phyloP scores from a whole-genome alignment of 306 rosid species.

The Bauhinia variegata region DNA sequence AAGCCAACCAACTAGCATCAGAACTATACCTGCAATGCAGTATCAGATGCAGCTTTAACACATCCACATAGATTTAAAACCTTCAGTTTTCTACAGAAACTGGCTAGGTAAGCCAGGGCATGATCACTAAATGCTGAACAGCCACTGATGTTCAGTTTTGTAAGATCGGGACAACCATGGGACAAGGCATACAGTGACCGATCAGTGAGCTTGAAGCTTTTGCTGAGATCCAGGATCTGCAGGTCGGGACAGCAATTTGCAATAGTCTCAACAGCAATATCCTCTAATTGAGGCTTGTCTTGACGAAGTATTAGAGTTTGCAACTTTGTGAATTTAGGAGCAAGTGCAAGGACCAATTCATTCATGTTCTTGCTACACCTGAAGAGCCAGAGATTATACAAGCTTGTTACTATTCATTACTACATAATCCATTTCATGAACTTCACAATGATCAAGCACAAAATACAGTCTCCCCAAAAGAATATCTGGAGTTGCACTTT shows the following conservation, averaged over 20 bases:
- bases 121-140: conserved; percentile 76
- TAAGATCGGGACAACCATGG: conserved; percentile 72
- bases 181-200: conserved; percentile 71
- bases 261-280: conserved; percentile 70
- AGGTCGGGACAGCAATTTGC: conserved; percentile 74
- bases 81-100: conserved; percentile 71
- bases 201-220: conserved; percentile 89
- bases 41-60: conserved; percentile 72
- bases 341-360: conserved; percentile 74
- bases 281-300: conserved; percentile 83
- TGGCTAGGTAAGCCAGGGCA: conserved; percentile 76
- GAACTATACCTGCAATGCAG: conserved; percentile 72
- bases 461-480: background rate
- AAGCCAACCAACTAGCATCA: background rate
- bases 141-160: conserved; percentile 79
- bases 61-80: conserved; percentile 91
- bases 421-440: background rate
- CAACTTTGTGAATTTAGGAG: conserved; percentile 77
- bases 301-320: conserved; percentile 84
- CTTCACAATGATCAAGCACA: conserved; percentile 12
- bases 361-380: conserved; percentile 97
- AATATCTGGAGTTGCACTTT: background rate
- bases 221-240: conserved; percentile 94
- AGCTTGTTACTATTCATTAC: background rate
- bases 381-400: conserved; percentile 31